Conservation (phyloP, 2,329 filamentous ascomycete species). For the Alternaria alternata region DNA sequence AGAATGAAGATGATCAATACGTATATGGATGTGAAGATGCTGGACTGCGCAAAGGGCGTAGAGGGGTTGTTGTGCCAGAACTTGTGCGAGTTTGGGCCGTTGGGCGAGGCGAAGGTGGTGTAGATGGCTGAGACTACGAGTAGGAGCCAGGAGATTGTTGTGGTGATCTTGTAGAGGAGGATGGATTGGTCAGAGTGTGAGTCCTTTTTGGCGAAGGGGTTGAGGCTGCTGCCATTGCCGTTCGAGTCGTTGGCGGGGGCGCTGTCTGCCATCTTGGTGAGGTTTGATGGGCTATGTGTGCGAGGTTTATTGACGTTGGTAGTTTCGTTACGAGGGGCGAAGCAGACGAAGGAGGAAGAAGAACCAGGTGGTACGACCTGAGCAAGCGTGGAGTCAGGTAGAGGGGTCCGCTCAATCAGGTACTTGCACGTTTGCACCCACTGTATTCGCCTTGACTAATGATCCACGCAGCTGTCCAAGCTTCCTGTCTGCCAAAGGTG, state of each 20-base stretch:
- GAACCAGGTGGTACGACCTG: neutral
- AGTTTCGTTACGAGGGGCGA: neutral
- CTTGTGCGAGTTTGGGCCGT: conserved; percentile 64
- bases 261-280: conserved; percentile 20
- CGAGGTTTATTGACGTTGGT: neutral
- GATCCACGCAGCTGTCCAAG: neutral
- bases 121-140: conserved; percentile 76
- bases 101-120: conserved; percentile 73
- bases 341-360: neutral
- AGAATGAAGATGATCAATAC: conserved; percentile 79
- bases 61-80: conserved; percentile 79
- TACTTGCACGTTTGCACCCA: conserved; percentile 3
- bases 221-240: conserved; percentile 65
- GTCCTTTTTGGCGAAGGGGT: conserved; percentile 78
- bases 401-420: neutral
- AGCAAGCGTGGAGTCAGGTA: neutral
- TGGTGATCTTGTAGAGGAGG: conserved; percentile 77
- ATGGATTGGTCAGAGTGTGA: conserved; percentile 69
- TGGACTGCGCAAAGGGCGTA: conserved; percentile 80
- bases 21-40: conserved; percentile 71
- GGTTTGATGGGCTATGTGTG: neutral
- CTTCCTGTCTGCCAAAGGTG: conserved; percentile 1
- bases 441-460: neutral
- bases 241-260: conserved; percentile 2
- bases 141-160: conserved; percentile 76